Evolutionary conservation across 1,284 basidiomycete species (phyloP).

Genomic region (Malassezia vespertilionis): DNA sequence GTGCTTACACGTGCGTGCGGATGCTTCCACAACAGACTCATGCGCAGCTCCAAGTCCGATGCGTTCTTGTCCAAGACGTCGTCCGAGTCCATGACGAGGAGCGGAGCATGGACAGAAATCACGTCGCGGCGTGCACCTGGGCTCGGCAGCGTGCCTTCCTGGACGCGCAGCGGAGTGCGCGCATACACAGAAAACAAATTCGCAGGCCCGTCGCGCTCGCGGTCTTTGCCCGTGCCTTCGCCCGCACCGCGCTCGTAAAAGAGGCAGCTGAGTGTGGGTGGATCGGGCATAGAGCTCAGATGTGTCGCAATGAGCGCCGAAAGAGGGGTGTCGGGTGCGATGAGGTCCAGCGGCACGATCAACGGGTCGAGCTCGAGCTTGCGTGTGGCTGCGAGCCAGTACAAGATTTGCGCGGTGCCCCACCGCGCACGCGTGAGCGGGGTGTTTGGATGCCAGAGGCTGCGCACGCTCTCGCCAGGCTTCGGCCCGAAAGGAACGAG

Average conservation of each 20-base stretch:
- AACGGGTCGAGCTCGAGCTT: conserved; percentile 40
- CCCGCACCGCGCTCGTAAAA: conserved; percentile 40
- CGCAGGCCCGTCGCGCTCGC: conserved; percentile 41
- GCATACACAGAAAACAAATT: conserved; percentile 34
- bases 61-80: conserved; percentile 28
- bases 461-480: conserved; percentile 15
- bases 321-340: conserved; percentile 35
- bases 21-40: conserved; percentile 31
- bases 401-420: conserved; percentile 41
- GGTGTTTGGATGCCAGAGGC: conserved; percentile 5
- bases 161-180: conserved; percentile 14
- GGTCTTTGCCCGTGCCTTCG: conserved; percentile 39
- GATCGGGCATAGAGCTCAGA: conserved; percentile 20
- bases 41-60: conserved; percentile 34
- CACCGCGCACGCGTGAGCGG: conserved; percentile 11
- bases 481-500: conserved; percentile 38
- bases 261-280: conserved; percentile 29
- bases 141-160: conserved; percentile 14
- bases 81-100: conserved; percentile 35
- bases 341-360: conserved; percentile 40
- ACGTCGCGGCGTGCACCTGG: conserved; percentile 9
- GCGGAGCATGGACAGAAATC: conserved; percentile 23
- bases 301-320: conserved; percentile 29
- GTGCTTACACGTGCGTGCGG: conserved; percentile 34
- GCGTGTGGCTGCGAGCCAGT: conserved; percentile 42